A percentile compares a stretch with the other conserved stretches of the same genome.
Evolutionary conservation across 805 yeast species (phyloP).

Genomic region (Saturnispora sanitii): DNA sequence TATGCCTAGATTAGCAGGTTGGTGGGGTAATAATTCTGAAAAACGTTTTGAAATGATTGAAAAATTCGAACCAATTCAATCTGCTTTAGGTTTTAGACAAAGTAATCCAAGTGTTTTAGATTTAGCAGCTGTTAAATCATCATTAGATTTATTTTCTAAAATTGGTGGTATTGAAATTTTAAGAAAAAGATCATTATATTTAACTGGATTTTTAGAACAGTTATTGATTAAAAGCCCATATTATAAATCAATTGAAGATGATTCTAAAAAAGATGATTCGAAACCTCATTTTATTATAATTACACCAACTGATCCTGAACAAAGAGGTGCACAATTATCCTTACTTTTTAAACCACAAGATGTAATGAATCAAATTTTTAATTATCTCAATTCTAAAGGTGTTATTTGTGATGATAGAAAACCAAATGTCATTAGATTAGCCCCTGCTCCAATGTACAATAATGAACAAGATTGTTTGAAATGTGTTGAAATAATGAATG

Average conservation of each 20-base stretch:
- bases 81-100: constrained; percentile 83
- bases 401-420: constrained; percentile 81
- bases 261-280: background rate
- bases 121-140: constrained; percentile 60
- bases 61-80: constrained; percentile 65
- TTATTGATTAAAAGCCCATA: constrained; percentile 37
- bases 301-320: constrained; percentile 51
- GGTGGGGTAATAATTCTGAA: constrained; percentile 86
- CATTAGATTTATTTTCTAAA: constrained; percentile 48
- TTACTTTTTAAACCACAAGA: constrained; percentile 50
- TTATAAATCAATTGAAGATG: constrained; percentile 29
- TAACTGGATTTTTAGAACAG: constrained; percentile 50
- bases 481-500: constrained; percentile 24
- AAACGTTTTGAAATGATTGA: constrained; percentile 75
- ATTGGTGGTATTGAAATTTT: constrained; percentile 57
- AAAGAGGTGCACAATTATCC: constrained; percentile 79
- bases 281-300: constrained; percentile 50
- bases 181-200: constrained; percentile 42
- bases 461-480: constrained; percentile 52
- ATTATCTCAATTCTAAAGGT: constrained; percentile 42
- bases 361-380: constrained; percentile 53
- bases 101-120: constrained; percentile 86
- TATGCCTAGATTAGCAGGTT: constrained; percentile 76
- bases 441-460: constrained; percentile 80
- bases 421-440: constrained; percentile 84